These are phyloP conservation scores for Termitomyces sp. DNA, from an alignment of 768 basidiomycete genomes.

Conservation along the genomic window DNA sequence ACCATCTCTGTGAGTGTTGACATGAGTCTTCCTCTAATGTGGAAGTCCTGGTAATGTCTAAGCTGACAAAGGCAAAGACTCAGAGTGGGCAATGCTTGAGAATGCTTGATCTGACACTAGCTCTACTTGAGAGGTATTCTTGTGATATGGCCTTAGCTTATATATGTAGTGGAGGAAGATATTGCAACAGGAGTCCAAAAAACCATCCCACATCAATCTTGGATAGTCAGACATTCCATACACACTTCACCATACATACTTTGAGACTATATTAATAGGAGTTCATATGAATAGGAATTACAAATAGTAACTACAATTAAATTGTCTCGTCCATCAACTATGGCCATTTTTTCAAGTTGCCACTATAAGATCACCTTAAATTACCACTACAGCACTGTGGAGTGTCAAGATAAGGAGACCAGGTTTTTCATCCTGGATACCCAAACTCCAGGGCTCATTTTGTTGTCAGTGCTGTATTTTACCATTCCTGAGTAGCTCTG, in stretches of 20 bases:
- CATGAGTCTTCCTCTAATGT: no score
- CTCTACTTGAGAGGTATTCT: no score
- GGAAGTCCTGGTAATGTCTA: no score
- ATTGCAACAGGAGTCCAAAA: no score
- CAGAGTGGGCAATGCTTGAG: no score
- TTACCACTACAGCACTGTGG: not conserved
- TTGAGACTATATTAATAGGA: not conserved
- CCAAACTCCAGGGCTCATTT: not conserved
- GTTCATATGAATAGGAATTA: not conserved
- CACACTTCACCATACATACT: not conserved
- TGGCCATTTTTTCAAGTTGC: no score
- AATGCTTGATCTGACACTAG: no score
- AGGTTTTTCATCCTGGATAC: no score
- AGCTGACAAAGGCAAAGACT: no score
- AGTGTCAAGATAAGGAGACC: not conserved
- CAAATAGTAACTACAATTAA: not conserved
- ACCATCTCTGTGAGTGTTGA: not conserved
- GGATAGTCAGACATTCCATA: not conserved
- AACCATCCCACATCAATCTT: not conserved
- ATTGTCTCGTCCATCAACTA: not conserved
- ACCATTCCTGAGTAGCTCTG: no score
- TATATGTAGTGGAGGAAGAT: no score
- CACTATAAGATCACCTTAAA: not conserved
- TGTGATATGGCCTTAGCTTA: no score
- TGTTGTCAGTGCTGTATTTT: not conserved